A percentile compares a stretch with the other conserved stretches of the same genome.
Conservation (phyloP, 352 stramenopile genomes). For the Pythium dissimile region DNA sequence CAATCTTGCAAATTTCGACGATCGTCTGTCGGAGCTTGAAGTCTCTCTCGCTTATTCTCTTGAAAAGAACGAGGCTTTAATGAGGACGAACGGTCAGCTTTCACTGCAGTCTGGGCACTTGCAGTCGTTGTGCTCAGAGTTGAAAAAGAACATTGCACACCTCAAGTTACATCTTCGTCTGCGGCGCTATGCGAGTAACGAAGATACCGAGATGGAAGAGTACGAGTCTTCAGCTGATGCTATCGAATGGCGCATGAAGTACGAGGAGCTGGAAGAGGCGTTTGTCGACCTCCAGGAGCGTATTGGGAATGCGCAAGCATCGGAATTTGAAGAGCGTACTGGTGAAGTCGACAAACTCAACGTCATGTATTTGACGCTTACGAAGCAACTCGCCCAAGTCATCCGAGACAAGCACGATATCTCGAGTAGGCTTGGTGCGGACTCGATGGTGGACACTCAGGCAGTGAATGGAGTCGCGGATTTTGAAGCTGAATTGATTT, state of each 20-base stretch:
- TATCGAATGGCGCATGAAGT: slow-evolving; percentile 83
- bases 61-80: slow-evolving; percentile 54
- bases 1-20: slow-evolving; percentile 12
- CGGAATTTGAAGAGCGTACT: slow-evolving; percentile 5
- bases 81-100: slow-evolving; percentile 54
- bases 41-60: slow-evolving; percentile 50
- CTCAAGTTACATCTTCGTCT: slow-evolving; percentile 59
- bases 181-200: slow-evolving; percentile 13
- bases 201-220: slow-evolving; percentile 28
- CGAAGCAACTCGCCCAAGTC: slow-evolving; percentile 62
- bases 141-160: slow-evolving; percentile 59
- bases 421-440: slow-evolving; percentile 34
- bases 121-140: slow-evolving; percentile 41
- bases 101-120: slow-evolving; percentile 52
- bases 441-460: too few species aligned
- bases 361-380: slow-evolving; percentile 56
- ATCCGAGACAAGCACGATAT: slow-evolving; percentile 77
- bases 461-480: too few species aligned
- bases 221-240: slow-evolving; percentile 68
- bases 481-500: slow-evolving; percentile 40
- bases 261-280: slow-evolving; percentile 71
- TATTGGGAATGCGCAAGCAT: slow-evolving; percentile 12
- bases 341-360: slow-evolving; percentile 61
- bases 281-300: slow-evolving; percentile 51
- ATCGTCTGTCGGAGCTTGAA: slow-evolving; percentile 61